A percentile compares a stretch with the other conserved stretches of the same genome.
Evolutionary conservation across 805 yeast species (phyloP).

Genomic region (Starmerella cellae): DNA sequence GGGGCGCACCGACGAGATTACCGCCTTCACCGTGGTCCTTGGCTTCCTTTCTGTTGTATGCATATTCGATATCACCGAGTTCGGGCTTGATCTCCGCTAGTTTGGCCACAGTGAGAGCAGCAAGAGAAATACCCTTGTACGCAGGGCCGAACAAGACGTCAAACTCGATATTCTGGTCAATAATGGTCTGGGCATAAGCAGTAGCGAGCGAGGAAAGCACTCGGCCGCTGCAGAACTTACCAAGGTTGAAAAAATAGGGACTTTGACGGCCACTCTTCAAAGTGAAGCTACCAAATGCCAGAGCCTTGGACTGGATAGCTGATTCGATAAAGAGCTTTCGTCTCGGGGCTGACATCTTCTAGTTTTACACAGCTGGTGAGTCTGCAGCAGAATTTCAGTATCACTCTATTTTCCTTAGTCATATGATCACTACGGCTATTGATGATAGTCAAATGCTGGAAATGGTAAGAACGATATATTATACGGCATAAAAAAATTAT

Average conservation of each 20-base stretch:
- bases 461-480: too few species aligned
- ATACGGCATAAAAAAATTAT: too few species aligned
- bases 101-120: constrained; percentile 85
- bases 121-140: constrained; percentile 91
- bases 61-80: constrained; percentile 59
- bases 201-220: constrained; percentile 68
- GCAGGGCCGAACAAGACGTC: constrained; percentile 96
- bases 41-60: constrained; percentile 81
- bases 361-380: too few species aligned
- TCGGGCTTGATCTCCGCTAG: constrained; percentile 70
- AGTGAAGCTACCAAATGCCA: constrained; percentile 78
- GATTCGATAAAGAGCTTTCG: constrained; percentile 50
- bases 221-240: constrained; percentile 73
- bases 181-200: constrained; percentile 80
- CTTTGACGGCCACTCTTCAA: constrained; percentile 84
- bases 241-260: constrained; percentile 93
- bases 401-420: too few species aligned
- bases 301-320: constrained; percentile 70
- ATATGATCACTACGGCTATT: too few species aligned
- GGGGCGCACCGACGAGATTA: constrained; percentile 69
- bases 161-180: constrained; percentile 66
- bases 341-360: not conserved
- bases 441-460: too few species aligned
- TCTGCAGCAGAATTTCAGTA: too few species aligned
- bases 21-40: constrained; percentile 99